phyloP scores from a whole-genome alignment of 73 alveolate genomes.

The Paramecium sonneborni region DNA sequence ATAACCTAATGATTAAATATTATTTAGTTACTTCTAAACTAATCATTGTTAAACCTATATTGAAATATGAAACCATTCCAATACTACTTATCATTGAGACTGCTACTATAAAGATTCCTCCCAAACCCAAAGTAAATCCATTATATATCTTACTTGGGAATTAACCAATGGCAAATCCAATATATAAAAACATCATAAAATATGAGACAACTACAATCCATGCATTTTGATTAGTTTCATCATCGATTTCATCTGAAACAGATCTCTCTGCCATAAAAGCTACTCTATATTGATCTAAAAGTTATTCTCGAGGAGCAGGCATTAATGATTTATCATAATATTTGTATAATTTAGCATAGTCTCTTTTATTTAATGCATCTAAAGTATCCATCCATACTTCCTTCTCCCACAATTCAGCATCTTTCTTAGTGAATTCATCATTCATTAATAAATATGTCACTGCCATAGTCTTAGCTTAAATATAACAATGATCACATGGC shows the following conservation, averaged over 20 bases:
- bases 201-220: slow-evolving; percentile 81
- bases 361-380: slow-evolving; percentile 76
- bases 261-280: slow-evolving; percentile 91
- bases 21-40: slow-evolving; percentile 52
- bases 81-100: slow-evolving; percentile 81
- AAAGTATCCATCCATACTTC: slow-evolving; percentile 78
- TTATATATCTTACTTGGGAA: slow-evolving; percentile 89
- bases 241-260: slow-evolving; percentile 88
- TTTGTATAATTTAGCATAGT: slow-evolving; percentile 38
- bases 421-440: slow-evolving; percentile 76
- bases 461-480: slow-evolving; percentile 83
- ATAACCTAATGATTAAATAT: slow-evolving; percentile 80
- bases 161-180: slow-evolving; percentile 89
- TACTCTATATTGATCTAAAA: slow-evolving; percentile 67
- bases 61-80: slow-evolving; percentile 81
- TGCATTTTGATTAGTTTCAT: slow-evolving; percentile 79
- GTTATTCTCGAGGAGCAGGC: slow-evolving; percentile 39
- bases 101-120: slow-evolving; percentile 87
- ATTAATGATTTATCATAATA: slow-evolving; percentile 20
- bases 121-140: slow-evolving; percentile 87
- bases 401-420: slow-evolving; percentile 91
- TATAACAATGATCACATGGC: slow-evolving; percentile 86
- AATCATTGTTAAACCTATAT: slow-evolving; percentile 84
- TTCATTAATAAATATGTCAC: slow-evolving; percentile 87
- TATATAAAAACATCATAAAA: slow-evolving; percentile 89